Base-by-base conservation (phyloP, 306 rosid genomes). In the Acacia acuminata region DNA sequence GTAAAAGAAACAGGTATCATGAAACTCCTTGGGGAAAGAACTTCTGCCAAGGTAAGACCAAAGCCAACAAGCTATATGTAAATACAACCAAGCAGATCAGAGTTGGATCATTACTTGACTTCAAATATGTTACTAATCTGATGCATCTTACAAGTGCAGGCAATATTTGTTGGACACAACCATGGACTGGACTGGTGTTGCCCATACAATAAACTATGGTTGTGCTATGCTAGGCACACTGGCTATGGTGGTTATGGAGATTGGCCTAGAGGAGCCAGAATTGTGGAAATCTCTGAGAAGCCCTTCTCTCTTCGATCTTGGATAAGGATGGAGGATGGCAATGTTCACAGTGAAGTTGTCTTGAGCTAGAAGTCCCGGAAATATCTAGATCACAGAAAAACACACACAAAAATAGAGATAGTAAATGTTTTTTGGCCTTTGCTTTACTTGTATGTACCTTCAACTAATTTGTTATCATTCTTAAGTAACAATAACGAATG, bases 131-230 rank as follows among this genome's bases (percentile, higher is more conserved):
- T 38, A 38, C 42, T 38, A 38, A 38, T 38, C 42, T 38, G 42
- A 61, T 74, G 75, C n/a, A 25, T 65, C 55, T 42, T 64, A 14
- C 27, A 69, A 61, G 83, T 48, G 82, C 84, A 89, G 93, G 93
- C 93, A 67, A 81, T 89, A 73, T 91, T 91, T 81, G 92, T 87
- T 17, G 90, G 92, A 53, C 91, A 89, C 83, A 89, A 89, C 88
- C 94, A 91, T 61, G 94, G 94, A 56, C 77, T 91, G 73, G 93
- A 89, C 70, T 89, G 91, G 94, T 89, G 94, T 67, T 91, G 93
- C 82, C 93, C 90, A 12, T 71, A 75, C 50, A 25, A 81, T 71
- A 82, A 81, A 17, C 82, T 88, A 24, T 91, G 90, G 91, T 82
- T 91, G 34, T 89, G 94, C 81, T 89, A 84, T 77, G 93, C 91